Conservation (phyloP, 805 yeast species). For the Pichia rugopelliculosa region DNA sequence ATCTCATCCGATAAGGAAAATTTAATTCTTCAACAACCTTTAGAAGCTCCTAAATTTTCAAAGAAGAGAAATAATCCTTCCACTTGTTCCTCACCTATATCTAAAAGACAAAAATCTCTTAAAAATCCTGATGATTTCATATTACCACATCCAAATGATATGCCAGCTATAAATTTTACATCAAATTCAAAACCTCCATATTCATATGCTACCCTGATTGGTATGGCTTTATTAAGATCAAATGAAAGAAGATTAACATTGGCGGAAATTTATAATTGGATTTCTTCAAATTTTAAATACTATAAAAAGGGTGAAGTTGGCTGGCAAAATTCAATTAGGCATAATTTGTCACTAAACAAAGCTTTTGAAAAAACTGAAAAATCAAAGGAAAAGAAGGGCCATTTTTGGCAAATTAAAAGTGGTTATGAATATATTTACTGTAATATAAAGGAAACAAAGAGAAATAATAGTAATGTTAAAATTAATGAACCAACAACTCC, state of each 20-base stretch:
- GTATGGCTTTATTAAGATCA: constrained; percentile 86
- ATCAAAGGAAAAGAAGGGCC: constrained; percentile 86
- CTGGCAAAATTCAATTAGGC: constrained; percentile 97
- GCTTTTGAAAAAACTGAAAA: constrained; percentile 88
- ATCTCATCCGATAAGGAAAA: constrained; percentile 7
- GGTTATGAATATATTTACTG: constrained; percentile 79
- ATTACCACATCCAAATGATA: constrained; percentile 31
- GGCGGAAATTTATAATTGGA: constrained; percentile 89
- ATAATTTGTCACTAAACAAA: constrained; percentile 84
- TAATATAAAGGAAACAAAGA: constrained; percentile 48
- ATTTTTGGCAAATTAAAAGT: constrained; percentile 85
- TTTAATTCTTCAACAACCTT: background rate
- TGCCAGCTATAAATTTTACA: constrained; percentile 42
- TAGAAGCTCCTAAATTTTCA: constrained; percentile 9
- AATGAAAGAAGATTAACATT: constrained; percentile 62
- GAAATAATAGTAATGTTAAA: constrained; percentile 2
- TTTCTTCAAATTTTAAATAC: constrained; percentile 73
- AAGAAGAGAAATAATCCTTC: constrained; percentile 9
- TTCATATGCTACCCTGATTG: constrained; percentile 89
- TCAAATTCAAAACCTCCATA: constrained; percentile 73
- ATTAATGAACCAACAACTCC: constrained; percentile 1
- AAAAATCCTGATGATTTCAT: constrained; percentile 25
- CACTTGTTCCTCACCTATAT: background rate
- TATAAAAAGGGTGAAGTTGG: constrained; percentile 84
- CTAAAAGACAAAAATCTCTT: constrained; percentile 13